Conservation (phyloP, 768 basidiomycete species). For the Rhodotorula taiwanensis region DNA sequence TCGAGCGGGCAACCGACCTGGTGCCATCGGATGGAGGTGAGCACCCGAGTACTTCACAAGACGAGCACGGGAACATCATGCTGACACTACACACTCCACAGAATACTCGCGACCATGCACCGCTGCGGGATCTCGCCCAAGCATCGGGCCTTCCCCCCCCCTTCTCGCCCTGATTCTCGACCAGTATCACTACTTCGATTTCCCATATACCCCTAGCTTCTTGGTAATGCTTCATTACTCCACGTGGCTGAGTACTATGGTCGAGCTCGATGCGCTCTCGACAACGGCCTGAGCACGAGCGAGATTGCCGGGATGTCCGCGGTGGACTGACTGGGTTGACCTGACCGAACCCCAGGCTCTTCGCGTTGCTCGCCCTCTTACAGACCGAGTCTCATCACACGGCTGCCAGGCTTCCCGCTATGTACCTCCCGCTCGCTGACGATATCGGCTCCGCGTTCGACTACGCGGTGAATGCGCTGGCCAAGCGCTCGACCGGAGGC, state of each 20-base stretch:
- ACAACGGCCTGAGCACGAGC: too few species aligned
- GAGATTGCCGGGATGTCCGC: too few species aligned
- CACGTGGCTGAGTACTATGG: too few species aligned
- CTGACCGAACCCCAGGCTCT: too few species aligned
- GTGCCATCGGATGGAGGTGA: constrained; percentile 24
- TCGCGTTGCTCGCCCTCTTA: too few species aligned
- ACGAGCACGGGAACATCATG: neutral
- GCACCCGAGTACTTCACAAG: neutral
- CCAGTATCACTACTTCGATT: neutral
- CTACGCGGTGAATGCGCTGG: neutral
- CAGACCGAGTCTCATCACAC: too few species aligned
- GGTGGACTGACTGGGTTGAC: too few species aligned
- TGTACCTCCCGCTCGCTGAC: constrained; percentile 5
- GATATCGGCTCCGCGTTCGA: constrained; percentile 2
- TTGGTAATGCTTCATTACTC: too few species aligned
- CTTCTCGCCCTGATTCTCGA: too few species aligned
- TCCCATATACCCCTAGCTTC: neutral
- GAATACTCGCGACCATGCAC: constrained; percentile 32
- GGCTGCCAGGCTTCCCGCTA: neutral
- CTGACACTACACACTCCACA: neutral
- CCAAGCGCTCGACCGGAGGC: neutral
- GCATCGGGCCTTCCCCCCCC: constrained; percentile 19
- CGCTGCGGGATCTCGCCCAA: constrained; percentile 8
- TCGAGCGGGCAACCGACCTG: neutral
- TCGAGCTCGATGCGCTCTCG: too few species aligned